phyloP scores from a whole-genome alignment of 1,284 basidiomycete genomes.

The Schizophyllum amplum region DNA sequence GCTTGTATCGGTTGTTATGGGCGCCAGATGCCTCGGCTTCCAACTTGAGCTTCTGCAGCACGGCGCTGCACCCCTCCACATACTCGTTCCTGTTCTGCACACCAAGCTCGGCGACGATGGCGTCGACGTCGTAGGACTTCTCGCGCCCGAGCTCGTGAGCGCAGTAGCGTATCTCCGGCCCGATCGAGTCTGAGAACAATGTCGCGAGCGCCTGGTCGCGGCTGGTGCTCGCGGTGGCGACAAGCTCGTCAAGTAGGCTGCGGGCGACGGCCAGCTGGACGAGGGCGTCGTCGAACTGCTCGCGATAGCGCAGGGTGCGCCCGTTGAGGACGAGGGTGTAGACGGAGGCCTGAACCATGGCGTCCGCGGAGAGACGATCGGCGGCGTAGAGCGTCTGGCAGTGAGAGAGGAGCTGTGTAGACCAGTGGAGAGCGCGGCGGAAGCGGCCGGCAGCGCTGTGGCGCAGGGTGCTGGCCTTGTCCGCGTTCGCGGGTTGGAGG shows the following conservation, averaged over 20 bases:
- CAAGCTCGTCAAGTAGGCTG: slow-evolving; percentile 67
- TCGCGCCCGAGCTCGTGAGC: slow-evolving; percentile 78
- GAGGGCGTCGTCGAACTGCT: slow-evolving; percentile 75
- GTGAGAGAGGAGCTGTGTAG: slow-evolving; percentile 70
- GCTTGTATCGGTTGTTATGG: slow-evolving; percentile 40
- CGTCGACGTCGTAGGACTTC: slow-evolving; percentile 78
- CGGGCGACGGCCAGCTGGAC: slow-evolving; percentile 75
- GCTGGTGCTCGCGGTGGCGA: slow-evolving; percentile 64
- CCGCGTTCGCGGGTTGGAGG: slow-evolving; percentile 43
- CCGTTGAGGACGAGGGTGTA: slow-evolving; percentile 70
- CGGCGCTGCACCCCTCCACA: slow-evolving; percentile 56
- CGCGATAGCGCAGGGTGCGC: slow-evolving; percentile 65
- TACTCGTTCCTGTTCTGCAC: slow-evolving; percentile 51
- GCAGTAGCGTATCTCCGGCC: slow-evolving; percentile 87
- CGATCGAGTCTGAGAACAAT: slow-evolving; percentile 80
- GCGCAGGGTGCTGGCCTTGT: slow-evolving; percentile 47
- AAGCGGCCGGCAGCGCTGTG: slow-evolving; percentile 77
- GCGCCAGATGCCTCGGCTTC: slow-evolving; percentile 32
- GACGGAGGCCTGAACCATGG: slow-evolving; percentile 53
- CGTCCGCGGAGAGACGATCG: slow-evolving; percentile 44
- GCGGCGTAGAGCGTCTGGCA: slow-evolving; percentile 55
- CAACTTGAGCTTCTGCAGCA: slow-evolving; percentile 45
- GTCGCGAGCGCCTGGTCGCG: slow-evolving; percentile 85
- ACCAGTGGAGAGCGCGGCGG: slow-evolving; percentile 80
- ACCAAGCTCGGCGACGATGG: slow-evolving; percentile 68